Evolutionary conservation across 2,329 filamentous ascomycete species (phyloP).

Genomic region (Coniella vitis): DNA sequence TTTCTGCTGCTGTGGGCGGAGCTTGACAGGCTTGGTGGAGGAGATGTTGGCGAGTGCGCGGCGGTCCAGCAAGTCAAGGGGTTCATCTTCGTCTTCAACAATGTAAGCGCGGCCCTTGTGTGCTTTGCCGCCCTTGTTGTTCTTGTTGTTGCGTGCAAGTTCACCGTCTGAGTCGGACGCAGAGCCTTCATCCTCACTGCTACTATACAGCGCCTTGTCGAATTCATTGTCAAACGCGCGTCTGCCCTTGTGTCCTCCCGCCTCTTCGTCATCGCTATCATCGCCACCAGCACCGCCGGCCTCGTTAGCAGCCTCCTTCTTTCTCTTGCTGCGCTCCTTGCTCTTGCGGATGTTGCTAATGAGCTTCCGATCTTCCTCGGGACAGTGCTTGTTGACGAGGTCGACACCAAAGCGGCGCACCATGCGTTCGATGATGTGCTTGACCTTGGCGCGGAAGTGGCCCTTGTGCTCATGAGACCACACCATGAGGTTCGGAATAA

Average conservation of each 20-base stretch:
- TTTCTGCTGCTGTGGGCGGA: constrained; percentile 47
- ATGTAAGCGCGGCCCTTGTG: constrained; percentile 76
- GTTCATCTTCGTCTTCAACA: constrained; percentile 88
- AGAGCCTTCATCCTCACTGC: constrained; percentile 51
- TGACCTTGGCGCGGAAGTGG: constrained; percentile 93
- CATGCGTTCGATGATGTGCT: constrained; percentile 94
- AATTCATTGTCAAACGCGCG: constrained; percentile 81
- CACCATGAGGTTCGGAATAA: constrained; percentile 85
- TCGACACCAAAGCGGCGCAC: constrained; percentile 85
- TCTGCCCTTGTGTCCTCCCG: constrained; percentile 34
- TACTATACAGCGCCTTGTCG: constrained; percentile 91
- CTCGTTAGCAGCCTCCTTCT: constrained; percentile 64
- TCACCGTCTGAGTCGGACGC: constrained; percentile 51
- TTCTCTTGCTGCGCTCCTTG: constrained; percentile 82
- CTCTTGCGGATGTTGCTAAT: constrained; percentile 94
- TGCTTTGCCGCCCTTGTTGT: constrained; percentile 27
- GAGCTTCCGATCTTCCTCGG: constrained; percentile 81
- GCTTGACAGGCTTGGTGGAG: constrained; percentile 71
- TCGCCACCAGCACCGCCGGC: constrained; percentile 51
- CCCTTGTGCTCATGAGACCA: constrained; percentile 99
- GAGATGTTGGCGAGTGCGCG: constrained; percentile 89
- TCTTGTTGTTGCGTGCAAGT: constrained; percentile 33
- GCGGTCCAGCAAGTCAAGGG: constrained; percentile 85
- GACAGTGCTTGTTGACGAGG: constrained; percentile 70
- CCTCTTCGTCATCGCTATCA: constrained; percentile 51